These are phyloP conservation scores for Penicillium sp. DNA, from an alignment of 2,329 filamentous ascomycete genomes.

Conservation along the genomic window DNA sequence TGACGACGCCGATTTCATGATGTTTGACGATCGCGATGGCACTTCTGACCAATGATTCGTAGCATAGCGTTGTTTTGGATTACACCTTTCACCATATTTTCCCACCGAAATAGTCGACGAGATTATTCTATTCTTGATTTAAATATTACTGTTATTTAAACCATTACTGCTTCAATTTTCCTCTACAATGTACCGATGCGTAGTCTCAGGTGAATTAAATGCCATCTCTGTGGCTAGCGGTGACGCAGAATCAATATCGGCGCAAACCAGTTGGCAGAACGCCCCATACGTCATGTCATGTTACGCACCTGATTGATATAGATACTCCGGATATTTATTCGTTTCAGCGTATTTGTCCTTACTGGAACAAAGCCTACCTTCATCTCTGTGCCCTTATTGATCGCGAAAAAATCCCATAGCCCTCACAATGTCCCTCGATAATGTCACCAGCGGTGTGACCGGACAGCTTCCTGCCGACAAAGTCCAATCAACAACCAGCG, in stretches of 20 bases:
- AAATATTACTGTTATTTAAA: background rate
- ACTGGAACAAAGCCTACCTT: background rate
- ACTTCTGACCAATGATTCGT: slow-evolving; percentile 52
- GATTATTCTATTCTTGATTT: background rate
- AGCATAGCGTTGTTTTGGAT: slow-evolving; percentile 10
- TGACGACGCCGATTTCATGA: slow-evolving; percentile 64
- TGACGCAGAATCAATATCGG: slow-evolving; percentile 20
- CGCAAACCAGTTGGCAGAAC: slow-evolving; percentile 21
- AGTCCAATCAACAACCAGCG: slow-evolving; percentile 13
- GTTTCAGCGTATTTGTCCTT: background rate
- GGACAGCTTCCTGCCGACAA: slow-evolving; percentile 22
- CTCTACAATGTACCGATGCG: no score
- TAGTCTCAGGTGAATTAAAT: background rate
- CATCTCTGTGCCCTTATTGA: background rate
- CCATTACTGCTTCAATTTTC: background rate
- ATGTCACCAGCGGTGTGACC: slow-evolving; percentile 23
- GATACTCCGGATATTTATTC: background rate
- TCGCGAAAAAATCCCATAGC: background rate
- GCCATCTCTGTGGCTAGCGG: background rate
- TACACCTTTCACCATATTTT: background rate
- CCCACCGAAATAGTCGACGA: slow-evolving; percentile 6
- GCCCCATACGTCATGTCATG: slow-evolving; percentile 31
- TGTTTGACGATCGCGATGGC: slow-evolving; percentile 72
- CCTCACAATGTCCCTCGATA: slow-evolving; percentile 29
- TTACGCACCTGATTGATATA: slow-evolving; percentile 13